A percentile compares a stretch with the other conserved stretches of the same genome.
Conservation (phyloP, 2,329 filamentous ascomycete genomes). For the Botrytis fragariae region DNA sequence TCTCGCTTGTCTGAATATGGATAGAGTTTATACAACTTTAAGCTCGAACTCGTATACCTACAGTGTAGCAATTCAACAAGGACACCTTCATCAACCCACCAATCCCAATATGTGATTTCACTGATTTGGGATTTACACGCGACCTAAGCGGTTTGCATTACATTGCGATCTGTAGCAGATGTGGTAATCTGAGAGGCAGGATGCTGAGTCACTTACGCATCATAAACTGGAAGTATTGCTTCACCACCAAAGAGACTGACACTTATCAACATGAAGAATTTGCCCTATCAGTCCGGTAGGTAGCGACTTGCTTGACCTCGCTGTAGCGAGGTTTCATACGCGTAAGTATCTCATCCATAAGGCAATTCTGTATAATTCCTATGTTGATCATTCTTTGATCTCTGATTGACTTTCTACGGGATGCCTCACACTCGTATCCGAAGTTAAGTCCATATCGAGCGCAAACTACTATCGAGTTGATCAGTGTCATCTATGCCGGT, state of each 20-base stretch:
- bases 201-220: neutral
- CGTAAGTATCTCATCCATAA: neutral
- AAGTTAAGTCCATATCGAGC: neutral
- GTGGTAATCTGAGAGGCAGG: neutral
- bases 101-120: neutral
- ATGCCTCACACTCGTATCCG: neutral
- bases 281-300: neutral
- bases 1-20: neutral
- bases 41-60: neutral
- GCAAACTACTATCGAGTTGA: neutral
- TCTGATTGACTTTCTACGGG: neutral
- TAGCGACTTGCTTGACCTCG: neutral
- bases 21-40: neutral
- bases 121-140: neutral
- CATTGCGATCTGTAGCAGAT: neutral
- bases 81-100: no score
- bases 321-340: neutral
- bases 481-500: neutral
- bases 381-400: neutral
- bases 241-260: neutral
- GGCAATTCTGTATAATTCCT: neutral
- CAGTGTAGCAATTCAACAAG: neutral
- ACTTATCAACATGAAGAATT: neutral
- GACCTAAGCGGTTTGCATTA: neutral
- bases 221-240: neutral